Base-by-base conservation (phyloP, 202 grass and related monocot genomes). In the Eragrostis tef region DNA sequence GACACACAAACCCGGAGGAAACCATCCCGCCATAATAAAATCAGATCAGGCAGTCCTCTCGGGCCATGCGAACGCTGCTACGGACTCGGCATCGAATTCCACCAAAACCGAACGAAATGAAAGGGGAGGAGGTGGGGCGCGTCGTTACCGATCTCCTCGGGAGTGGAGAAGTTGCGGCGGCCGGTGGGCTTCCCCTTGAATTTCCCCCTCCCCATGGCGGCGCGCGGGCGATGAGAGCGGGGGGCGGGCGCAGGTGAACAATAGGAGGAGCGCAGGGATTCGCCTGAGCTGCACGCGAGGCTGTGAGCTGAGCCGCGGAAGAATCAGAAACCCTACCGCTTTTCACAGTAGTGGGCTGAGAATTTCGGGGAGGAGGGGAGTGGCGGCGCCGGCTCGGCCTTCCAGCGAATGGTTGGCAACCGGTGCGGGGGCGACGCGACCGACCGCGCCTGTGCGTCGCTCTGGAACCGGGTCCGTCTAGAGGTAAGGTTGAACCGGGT, bases 171-270 rank as follows among this genome's bases (percentile, higher is more conserved):
- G 82, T 93, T 96, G 60, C 97, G 88, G 77, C 93, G 93, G 62
- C 97, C 93, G 51, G 97, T 99, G 62, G 93, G 97, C 86, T 99
- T 99, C 12, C 90, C 93, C 89, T 99, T 99, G 73, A 99, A 99
- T 87, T 91, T 99, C 14, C 93, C 97, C 67, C 93, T 91, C 34
- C 97, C 93, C 97, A 99, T 99, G 60, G 70, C 75, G 78, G 87
- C 62, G 86, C 47, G 79, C 44, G 26, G 77, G 16, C 17, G 76
- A 59, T 51, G 24, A 1, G 82, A 46, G 50, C 73, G 59, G 17
- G 79, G 41, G 51, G 29, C 76, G 66, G 16, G 62, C 67, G 78
- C 46, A 71, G 85, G 16, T 17, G 57, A 21, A 60, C n/a, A n/a
- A n/a, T n/a, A n/a, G 42, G 19, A 69, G 48, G 57, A 13, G 36